Evolutionary conservation across 2,329 filamentous ascomycete genomes (phyloP), one percentile per base, ranked within the genome.

Genomic region (Fusarium albidum): DNA sequence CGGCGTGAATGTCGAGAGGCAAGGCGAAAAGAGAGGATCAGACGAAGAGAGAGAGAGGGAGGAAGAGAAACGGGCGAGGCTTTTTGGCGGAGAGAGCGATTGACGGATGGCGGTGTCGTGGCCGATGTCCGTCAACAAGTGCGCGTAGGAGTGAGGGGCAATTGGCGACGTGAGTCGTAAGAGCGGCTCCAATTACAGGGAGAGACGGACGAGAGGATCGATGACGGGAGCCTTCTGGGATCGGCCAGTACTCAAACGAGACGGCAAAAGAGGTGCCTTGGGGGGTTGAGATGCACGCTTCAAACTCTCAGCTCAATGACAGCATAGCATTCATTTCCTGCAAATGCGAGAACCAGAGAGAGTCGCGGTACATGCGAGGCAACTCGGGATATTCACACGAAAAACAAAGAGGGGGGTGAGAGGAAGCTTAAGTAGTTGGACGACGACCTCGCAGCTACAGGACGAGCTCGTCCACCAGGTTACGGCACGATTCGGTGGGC

Each of bases 361-460:
- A n/a, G 28, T 37, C 21, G 29, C 33, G 17, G 25, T 6, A 28
- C 21, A 15, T 9, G 29, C 15, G 34, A 32, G 33, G 27, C 27
- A 15, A 26, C 25, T 29, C 25, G 14, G 39, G 48, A 32, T 14
- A 51, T 29, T 18, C 21, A 39, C 10, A 35, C 14, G 13, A 15
- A 29, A 29, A 43, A 27, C 6, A 31, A 41, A 42, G 25, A 52
- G 27, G 41, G 12, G 6, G 18, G 35, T 37, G 29, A 43, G 41
- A 27, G 33, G 21, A 7, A 21, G 7, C 21, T 21, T 21, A 21
- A 21, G 21, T 43, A 47, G 38, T 18, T 42, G n/a, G n/a, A n/a
- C n/a, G 35, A 47, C 29, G 26, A 31, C 38, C 59, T 62, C 59
- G 59, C 55, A 62, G 59, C 59, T 57, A 60, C 59, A 63, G 59